A percentile compares a stretch with the other conserved stretches of the same genome.
phyloP scores from a whole-genome alignment of 2,329 filamentous ascomycete genomes.

The Rhytidhysteron rufulum region DNA sequence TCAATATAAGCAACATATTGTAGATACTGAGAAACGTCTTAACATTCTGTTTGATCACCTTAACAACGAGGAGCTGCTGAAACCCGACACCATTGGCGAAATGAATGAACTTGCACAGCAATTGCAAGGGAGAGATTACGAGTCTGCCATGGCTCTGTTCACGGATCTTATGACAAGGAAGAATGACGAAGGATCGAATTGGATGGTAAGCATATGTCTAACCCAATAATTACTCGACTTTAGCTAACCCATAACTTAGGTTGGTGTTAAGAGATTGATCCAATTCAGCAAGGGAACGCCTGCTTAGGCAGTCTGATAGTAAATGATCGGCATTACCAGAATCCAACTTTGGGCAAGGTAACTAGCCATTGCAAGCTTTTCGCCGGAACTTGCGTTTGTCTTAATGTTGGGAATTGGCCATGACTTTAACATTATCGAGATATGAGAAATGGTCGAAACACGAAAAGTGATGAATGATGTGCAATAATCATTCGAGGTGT shows the following conservation, averaged over 20 bases:
- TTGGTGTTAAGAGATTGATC: slow-evolving; percentile 36
- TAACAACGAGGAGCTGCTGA: slow-evolving; percentile 89
- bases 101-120: slow-evolving; percentile 54
- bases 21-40: slow-evolving; percentile 89
- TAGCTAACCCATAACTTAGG: slow-evolving; percentile 12
- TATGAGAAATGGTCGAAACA: too few relatives aligned
- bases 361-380: too few relatives aligned
- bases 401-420: too few relatives aligned
- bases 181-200: slow-evolving; percentile 47
- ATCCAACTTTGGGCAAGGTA: too few relatives aligned
- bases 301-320: too few relatives aligned
- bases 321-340: too few relatives aligned
- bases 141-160: slow-evolving; percentile 42
- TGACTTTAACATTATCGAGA: too few relatives aligned
- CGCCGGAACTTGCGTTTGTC: too few relatives aligned
- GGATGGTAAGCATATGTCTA: slow-evolving; percentile 50
- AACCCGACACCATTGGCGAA: slow-evolving; percentile 69
- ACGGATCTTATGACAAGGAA: slow-evolving; percentile 46
- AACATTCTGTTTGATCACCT: slow-evolving; percentile 94
- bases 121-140: slow-evolving; percentile 41
- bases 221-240: neutral
- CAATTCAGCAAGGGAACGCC: slow-evolving; percentile 35
- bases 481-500: too few relatives aligned
- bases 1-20: slow-evolving; percentile 83
- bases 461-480: too few relatives aligned